Evolutionary conservation across 2,329 filamentous ascomycete species (phyloP).

Genomic region (Calonectria leucothoes): DNA sequence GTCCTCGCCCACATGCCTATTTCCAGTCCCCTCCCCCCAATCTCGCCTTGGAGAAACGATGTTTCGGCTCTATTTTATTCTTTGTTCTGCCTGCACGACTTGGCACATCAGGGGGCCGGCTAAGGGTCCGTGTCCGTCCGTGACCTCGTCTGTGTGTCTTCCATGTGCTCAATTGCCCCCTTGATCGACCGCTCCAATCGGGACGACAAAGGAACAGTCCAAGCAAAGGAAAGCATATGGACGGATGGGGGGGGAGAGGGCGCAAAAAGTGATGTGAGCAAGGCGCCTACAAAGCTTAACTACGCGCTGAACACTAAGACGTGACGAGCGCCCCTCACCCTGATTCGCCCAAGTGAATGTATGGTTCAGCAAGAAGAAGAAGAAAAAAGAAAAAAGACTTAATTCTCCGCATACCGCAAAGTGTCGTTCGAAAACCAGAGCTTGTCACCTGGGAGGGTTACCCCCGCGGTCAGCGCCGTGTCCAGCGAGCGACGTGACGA

Average conservation of each 20-base stretch:
- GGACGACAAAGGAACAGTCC: slow-evolving; percentile 37
- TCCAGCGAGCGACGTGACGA: slow-evolving; percentile 4
- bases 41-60: slow-evolving; percentile 7
- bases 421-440: neutral
- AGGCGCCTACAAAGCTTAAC: slow-evolving; percentile 20
- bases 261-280: slow-evolving; percentile 7
- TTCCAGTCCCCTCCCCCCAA: slow-evolving; percentile 3
- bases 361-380: neutral
- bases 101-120: neutral
- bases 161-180: slow-evolving; percentile 33
- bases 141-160: slow-evolving; percentile 29
- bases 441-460: neutral
- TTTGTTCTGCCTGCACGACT: neutral
- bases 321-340: neutral
- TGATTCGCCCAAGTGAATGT: slow-evolving; percentile 1
- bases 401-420: neutral
- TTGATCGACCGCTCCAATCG: slow-evolving; percentile 38
- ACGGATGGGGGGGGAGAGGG: slow-evolving; percentile 5
- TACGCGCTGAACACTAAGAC: neutral
- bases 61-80: slow-evolving; percentile 14
- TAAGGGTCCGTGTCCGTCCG: slow-evolving; percentile 25
- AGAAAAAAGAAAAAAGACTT: neutral
- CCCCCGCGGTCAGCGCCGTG: neutral
- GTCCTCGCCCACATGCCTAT: neutral
- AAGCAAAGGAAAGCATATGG: slow-evolving; percentile 20